Evolutionary conservation across 2,329 filamentous ascomycete species (phyloP).

Genomic region (Penicillium janthinellum): DNA sequence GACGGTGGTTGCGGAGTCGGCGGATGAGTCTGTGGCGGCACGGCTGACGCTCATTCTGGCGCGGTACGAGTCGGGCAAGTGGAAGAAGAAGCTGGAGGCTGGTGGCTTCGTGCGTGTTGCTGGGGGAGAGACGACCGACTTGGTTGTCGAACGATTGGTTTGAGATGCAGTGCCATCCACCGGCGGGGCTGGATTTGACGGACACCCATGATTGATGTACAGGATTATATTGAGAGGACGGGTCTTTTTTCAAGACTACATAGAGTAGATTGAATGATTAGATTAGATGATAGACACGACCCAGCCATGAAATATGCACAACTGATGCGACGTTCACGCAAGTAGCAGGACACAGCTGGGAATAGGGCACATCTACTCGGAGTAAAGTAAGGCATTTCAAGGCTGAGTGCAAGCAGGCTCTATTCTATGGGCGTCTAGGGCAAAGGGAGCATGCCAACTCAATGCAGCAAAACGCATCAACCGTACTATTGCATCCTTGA

Average conservation of each 20-base stretch:
- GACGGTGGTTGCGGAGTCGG: constrained; percentile 41
- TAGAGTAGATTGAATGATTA: not conserved
- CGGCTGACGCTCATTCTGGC: constrained; percentile 52
- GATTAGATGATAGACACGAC: not conserved
- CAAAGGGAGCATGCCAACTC: not conserved
- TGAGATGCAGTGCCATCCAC: constrained; percentile 15
- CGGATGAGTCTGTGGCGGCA: constrained; percentile 37
- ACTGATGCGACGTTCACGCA: not conserved
- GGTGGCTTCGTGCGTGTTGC: constrained; percentile 39
- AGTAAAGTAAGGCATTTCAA: not conserved
- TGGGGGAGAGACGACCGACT: constrained; percentile 23
- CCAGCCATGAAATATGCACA: not conserved
- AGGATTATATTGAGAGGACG: not conserved
- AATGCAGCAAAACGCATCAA: constrained; percentile 15
- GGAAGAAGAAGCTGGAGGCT: constrained; percentile 51
- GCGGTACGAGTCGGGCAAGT: constrained; percentile 50
- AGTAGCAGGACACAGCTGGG: not conserved
- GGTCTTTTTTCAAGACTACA: constrained; percentile 13
- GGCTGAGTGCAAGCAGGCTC: not conserved
- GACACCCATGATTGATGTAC: constrained; percentile 5
- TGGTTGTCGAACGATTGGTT: constrained; percentile 40
- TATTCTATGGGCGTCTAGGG: constrained; percentile 10
- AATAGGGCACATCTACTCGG: not conserved
- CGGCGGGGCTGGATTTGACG: not conserved
- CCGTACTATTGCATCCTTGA: constrained; percentile 4